phyloP scores from a whole-genome alignment of 305 asterid species.

The Plantago rigida region DNA sequence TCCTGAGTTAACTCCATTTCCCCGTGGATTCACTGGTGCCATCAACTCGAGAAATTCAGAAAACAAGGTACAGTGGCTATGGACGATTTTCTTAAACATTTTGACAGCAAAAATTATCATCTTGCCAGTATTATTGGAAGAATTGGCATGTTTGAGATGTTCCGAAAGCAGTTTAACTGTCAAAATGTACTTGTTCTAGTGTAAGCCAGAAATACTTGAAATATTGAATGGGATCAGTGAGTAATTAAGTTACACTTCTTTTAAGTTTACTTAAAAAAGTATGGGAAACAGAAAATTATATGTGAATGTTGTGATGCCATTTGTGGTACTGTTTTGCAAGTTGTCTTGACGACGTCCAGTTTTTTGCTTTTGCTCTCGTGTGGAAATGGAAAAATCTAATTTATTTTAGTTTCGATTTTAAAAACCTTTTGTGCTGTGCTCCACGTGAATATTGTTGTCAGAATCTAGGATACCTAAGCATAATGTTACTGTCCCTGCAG shows the following conservation, averaged over 20 bases:
- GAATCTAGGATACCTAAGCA: slow-evolving; percentile 22
- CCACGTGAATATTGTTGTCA: slow-evolving; percentile 15
- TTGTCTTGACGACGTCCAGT: background rate
- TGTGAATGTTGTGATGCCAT: background rate
- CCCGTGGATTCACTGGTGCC: slow-evolving; percentile 31
- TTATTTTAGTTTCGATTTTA: slow-evolving; percentile 10
- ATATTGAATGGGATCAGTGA: background rate
- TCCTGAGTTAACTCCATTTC: slow-evolving; percentile 31
- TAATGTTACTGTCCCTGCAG: slow-evolving; percentile 44
- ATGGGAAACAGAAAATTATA: background rate
- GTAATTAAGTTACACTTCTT: background rate
- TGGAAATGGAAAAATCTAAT: slow-evolving; percentile 6
- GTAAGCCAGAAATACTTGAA: background rate
- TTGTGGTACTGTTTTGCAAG: background rate
- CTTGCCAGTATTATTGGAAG: slow-evolving; percentile 8
- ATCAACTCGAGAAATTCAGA: slow-evolving; percentile 32
- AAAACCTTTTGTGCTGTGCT: slow-evolving; percentile 13
- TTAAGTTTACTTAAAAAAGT: background rate
- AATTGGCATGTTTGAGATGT: slow-evolving; percentile 10
- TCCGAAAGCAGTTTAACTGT: slow-evolving; percentile 9
- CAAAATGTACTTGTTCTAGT: slow-evolving; percentile 12
- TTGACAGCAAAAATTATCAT: slow-evolving; percentile 11
- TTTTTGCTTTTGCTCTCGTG: background rate
- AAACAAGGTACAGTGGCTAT: slow-evolving; percentile 45
- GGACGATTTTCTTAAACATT: background rate